Conservation (phyloP, 1,284 basidiomycete species). For the Sporisorium graminicola region DNA sequence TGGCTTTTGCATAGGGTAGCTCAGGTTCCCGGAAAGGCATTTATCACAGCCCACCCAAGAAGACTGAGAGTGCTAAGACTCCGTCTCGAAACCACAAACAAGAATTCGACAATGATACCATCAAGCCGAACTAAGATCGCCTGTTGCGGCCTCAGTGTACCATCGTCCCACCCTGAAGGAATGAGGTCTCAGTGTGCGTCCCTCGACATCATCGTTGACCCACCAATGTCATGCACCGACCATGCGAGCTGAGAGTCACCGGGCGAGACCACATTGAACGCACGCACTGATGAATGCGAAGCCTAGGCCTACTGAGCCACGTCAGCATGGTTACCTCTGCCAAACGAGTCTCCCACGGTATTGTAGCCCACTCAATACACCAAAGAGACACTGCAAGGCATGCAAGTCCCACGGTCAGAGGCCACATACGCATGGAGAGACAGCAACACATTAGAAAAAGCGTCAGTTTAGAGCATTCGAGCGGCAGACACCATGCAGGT, state of each 20-base stretch:
- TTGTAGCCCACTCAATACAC: neutral
- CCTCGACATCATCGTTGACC: neutral
- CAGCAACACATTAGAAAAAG: neutral
- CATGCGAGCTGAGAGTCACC: neutral
- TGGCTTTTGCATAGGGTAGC: too few relatives aligned
- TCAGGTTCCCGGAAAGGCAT: too few relatives aligned
- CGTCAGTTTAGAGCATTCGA: neutral
- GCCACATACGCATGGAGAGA: neutral
- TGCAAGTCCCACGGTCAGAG: neutral
- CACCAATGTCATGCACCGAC: neutral
- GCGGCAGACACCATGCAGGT: too few relatives aligned
- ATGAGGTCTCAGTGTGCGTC: neutral
- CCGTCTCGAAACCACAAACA: neutral
- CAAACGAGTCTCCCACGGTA: neutral
- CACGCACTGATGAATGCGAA: neutral
- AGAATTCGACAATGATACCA: neutral
- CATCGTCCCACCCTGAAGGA: neutral
- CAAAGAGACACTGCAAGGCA: neutral
- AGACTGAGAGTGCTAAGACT: too few relatives aligned
- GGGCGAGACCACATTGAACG: neutral
- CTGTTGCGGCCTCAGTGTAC: neutral
- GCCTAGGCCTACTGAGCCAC: neutral
- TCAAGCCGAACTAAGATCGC: neutral
- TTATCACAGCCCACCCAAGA: too few relatives aligned
- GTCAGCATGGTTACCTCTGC: neutral